A percentile compares a stretch with the other conserved stretches of the same genome.
phyloP scores from a whole-genome alignment of 2,329 filamentous ascomycete genomes.

The Dactylellina cionopaga region DNA sequence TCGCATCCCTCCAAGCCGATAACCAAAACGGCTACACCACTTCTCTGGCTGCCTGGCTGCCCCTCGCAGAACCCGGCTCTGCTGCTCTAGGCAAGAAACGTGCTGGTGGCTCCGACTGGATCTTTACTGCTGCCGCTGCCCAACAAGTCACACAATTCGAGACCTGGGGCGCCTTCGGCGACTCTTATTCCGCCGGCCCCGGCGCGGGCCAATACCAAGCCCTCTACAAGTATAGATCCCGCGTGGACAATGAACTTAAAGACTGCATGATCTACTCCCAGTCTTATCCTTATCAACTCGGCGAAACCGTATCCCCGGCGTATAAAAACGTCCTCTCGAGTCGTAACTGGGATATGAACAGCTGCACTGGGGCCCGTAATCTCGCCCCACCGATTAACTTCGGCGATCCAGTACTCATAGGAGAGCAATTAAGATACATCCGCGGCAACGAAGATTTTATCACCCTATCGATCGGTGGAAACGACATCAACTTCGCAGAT shows the following conservation, averaged over 20 bases:
- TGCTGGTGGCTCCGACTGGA: neutral
- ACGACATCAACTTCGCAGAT: conserved; percentile 10
- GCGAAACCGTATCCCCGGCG: neutral
- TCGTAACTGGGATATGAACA: neutral
- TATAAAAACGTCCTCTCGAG: neutral
- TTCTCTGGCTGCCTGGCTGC: neutral
- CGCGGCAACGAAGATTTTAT: conserved; percentile 21
- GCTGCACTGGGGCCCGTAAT: conserved; percentile 10
- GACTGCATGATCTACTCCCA: conserved; percentile 17
- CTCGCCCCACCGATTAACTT: neutral
- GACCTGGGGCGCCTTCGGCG: conserved; percentile 3
- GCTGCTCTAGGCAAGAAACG: conserved; percentile 11
- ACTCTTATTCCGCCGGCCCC: conserved; percentile 19
- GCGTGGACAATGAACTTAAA: neutral
- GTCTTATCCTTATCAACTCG: conserved; percentile 2
- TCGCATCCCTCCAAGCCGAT: neutral
- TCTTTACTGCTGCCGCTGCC: neutral
- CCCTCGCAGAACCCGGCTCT: conserved; percentile 6
- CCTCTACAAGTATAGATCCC: neutral
- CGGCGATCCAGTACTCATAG: conserved; percentile 1
- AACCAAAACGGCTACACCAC: conserved; percentile 37
- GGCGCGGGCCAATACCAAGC: conserved; percentile 2
- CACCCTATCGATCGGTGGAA: conserved; percentile 20
- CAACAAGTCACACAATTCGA: neutral
- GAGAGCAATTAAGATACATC: neutral